Percentiles rank a stretch among this genome's conserved stretches.
Evolutionary conservation across 768 basidiomycete species (phyloP).

Genomic region (Multifurca ochricompacta): DNA sequence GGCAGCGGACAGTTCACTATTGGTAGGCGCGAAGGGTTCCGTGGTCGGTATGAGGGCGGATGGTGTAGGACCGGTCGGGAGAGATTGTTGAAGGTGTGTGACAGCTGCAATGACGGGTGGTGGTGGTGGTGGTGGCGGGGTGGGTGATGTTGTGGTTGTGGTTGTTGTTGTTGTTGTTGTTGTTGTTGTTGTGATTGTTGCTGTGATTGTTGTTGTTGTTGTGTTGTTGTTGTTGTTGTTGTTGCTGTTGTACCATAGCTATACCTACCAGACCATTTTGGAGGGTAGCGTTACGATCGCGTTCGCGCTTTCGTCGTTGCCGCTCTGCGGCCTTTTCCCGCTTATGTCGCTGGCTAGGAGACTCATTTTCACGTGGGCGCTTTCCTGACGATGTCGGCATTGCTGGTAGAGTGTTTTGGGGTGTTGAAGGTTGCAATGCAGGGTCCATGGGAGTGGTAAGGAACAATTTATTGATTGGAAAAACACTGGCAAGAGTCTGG

Average conservation of each 20-base stretch:
- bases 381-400: slow-evolving; percentile 35
- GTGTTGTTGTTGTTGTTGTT: slow-evolving; percentile 21
- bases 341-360: slow-evolving; percentile 62
- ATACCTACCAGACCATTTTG: slow-evolving; percentile 23
- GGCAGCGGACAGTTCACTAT: slow-evolving; percentile 46
- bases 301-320: slow-evolving; percentile 76
- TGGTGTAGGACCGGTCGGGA: slow-evolving; percentile 5
- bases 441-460: slow-evolving; percentile 14
- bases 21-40: slow-evolving; percentile 35
- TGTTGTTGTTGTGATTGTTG: slow-evolving; percentile 21
- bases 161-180: slow-evolving; percentile 21
- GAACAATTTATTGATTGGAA: slow-evolving; percentile 10
- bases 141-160: slow-evolving; percentile 19
- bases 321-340: slow-evolving; percentile 84
- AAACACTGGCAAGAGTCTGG: neutral
- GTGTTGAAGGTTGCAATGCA: slow-evolving; percentile 21
- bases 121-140: too few relatives aligned
- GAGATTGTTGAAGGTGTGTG: slow-evolving; percentile 16
- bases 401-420: slow-evolving; percentile 10
- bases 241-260: slow-evolving; percentile 24
- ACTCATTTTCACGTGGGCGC: slow-evolving; percentile 65
- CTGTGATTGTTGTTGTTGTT: slow-evolving; percentile 20
- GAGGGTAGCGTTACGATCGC: slow-evolving; percentile 40
- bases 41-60: slow-evolving; percentile 3
- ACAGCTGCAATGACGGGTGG: slow-evolving; percentile 6